Evolutionary conservation across 208 protist genomes (phyloP).

Genomic region (Acanthamoeba divionensis): DNA sequence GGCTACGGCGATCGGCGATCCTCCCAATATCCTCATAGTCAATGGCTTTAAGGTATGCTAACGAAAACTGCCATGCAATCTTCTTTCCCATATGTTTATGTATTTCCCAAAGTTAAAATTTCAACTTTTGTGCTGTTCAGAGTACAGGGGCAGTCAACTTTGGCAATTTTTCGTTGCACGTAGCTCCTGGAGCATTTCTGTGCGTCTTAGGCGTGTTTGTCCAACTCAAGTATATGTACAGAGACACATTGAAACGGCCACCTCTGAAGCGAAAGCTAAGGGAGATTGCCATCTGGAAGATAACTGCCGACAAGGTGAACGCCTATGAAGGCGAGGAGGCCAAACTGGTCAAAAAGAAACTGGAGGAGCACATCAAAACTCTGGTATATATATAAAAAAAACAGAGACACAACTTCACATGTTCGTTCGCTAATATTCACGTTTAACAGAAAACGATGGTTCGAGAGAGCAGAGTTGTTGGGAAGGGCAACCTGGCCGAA

Average conservation of each 20-base stretch:
- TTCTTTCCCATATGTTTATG: too few species aligned
- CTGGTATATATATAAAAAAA: background rate
- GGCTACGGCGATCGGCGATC: constrained; percentile 74
- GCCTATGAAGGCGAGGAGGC: constrained; percentile 48
- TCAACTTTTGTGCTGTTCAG: background rate
- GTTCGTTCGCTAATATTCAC: too few species aligned
- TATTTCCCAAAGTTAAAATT: background rate
- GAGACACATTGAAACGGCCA: background rate
- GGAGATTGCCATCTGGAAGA: constrained; percentile 39
- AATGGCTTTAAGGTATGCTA: constrained; percentile 15
- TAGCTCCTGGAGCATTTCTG: background rate
- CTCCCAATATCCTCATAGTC: constrained; percentile 80
- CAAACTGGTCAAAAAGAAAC: constrained; percentile 31
- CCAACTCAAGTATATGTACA: background rate
- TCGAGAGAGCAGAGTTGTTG: background rate
- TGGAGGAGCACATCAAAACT: constrained; percentile 46
- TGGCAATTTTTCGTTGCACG: constrained; percentile 28
- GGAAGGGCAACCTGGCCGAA: constrained; percentile 19
- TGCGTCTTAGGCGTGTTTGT: constrained; percentile 2
- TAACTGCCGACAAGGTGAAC: background rate
- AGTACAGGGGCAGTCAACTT: constrained; percentile 35
- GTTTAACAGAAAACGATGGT: background rate
- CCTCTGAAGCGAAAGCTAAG: constrained; percentile 9
- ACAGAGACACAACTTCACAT: too few species aligned
- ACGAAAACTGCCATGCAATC: too few species aligned